Conservation (phyloP, 768 basidiomycete species). For the Collybia mongolica region DNA sequence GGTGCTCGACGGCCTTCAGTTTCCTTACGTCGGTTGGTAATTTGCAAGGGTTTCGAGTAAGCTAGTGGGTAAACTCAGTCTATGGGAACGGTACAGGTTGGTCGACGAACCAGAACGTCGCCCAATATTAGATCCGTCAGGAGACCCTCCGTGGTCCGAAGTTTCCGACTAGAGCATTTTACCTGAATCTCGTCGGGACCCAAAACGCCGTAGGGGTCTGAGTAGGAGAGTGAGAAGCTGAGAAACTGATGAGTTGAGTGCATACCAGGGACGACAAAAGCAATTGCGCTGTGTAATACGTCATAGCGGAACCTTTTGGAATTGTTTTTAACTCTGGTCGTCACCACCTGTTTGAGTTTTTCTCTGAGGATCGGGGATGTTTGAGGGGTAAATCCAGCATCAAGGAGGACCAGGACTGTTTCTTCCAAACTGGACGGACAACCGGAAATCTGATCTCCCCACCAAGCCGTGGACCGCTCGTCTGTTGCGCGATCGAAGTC, state of each 20-base stretch:
- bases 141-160: conserved; percentile 39
- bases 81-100: not conserved
- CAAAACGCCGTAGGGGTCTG: conserved; percentile 54
- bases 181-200: conserved; percentile 57
- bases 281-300: conserved; percentile 58
- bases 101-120: conserved; percentile 46
- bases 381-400: conserved; percentile 56
- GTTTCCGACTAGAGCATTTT: conserved; percentile 43
- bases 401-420: conserved; percentile 55
- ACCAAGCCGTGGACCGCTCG: conserved; percentile 62
- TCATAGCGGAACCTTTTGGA: conserved; percentile 45
- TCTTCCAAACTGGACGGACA: conserved; percentile 64
- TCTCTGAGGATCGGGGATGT: conserved; percentile 47
- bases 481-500: conserved; percentile 20
- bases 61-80: conserved; percentile 23
- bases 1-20: conserved; percentile 55
- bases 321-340: conserved; percentile 38
- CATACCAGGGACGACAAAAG: conserved; percentile 60
- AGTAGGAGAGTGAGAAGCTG: not conserved
- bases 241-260: conserved; percentile 24
- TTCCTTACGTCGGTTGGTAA: conserved; percentile 67
- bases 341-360: conserved; percentile 51
- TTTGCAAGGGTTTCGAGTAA: conserved; percentile 70
- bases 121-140: conserved; percentile 51
- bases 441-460: conserved; percentile 64